Percentiles rank a stretch among this genome's conserved stretches.
Evolutionary conservation across 2,329 filamentous ascomycete genomes (phyloP).

Genomic region (Magnaporthiopsis incrustans): DNA sequence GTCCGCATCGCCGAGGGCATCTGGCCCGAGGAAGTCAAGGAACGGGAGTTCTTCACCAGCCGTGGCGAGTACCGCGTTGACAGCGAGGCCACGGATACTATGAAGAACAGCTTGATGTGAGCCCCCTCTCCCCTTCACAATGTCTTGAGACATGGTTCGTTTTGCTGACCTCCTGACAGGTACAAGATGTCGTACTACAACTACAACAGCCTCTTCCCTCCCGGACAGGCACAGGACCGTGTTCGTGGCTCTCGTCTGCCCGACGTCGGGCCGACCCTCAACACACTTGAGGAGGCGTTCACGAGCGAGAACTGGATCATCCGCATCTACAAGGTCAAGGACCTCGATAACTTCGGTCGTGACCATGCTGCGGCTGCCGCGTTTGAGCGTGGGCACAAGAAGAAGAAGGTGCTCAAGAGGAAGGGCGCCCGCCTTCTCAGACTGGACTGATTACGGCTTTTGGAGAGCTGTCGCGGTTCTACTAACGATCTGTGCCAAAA

Average conservation of each 20-base stretch:
- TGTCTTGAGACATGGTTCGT: neutral
- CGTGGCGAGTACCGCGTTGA: slow-evolving; percentile 95
- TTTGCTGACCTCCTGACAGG: slow-evolving; percentile 39
- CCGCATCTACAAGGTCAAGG: slow-evolving; percentile 99
- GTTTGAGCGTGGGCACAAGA: slow-evolving; percentile 75
- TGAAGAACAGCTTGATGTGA: slow-evolving; percentile 99
- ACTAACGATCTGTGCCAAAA: neutral
- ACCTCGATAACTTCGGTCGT: slow-evolving; percentile 89
- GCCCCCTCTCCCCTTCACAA: slow-evolving; percentile 24
- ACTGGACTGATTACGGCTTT: slow-evolving; percentile 49
- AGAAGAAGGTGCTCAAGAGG: slow-evolving; percentile 69
- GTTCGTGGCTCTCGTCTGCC: slow-evolving; percentile 77
- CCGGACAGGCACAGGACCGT: slow-evolving; percentile 82
- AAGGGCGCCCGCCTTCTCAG: slow-evolving; percentile 63
- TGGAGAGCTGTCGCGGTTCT: neutral
- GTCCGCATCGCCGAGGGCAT: slow-evolving; percentile 97
- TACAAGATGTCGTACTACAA: slow-evolving; percentile 99
- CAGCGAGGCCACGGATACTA: slow-evolving; percentile 84
- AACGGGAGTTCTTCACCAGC: slow-evolving; percentile 89
- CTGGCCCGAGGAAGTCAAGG: slow-evolving; percentile 98
- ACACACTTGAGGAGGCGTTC: slow-evolving; percentile 90
- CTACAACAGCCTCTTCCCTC: slow-evolving; percentile 84
- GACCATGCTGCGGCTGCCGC: slow-evolving; percentile 65
- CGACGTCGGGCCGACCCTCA: slow-evolving; percentile 75
- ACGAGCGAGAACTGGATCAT: slow-evolving; percentile 99